Evolutionary conservation across 768 basidiomycete genomes (phyloP), one percentile per base, ranked within the genome.

Genomic region (Crassisporium funariophilum): DNA sequence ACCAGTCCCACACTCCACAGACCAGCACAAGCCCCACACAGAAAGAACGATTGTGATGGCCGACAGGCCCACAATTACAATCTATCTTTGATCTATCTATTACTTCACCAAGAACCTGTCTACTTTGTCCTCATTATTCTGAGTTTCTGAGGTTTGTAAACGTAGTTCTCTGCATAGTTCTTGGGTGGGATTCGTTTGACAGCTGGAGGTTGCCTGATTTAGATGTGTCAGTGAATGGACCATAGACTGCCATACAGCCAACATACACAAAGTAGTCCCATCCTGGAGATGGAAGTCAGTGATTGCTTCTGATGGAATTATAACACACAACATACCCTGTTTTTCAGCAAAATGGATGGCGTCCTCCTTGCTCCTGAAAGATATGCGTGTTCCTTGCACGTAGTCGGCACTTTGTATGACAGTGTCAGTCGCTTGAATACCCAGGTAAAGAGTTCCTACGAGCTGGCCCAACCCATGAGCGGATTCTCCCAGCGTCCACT

Each of bases 401-500:
- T 97, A 98, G 68, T 98, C 94, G 47, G 92, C 94, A 53, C 91
- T 92, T 0, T 24, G 31, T 27, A 44, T 23, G 15, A 35, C 53
- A 41, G 39, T n/a, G 43, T 38, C 39, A 43, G 31, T 42, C 11
- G 16, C 10, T 20, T 13, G n/a, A 19, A 10, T 41, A 11, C 17
- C 5, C 23, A 17, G 16, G 6, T 22, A 41, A 2, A 16, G 27
- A 19, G 10, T 13, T 46, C n/a, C 69, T 64, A 95, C 89, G 92
- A 93, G 73, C 86, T 90, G 0, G 94, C 95, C 76, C 81, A 99
- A 35, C 95, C 95, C 91, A 98, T 99, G 55, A 99, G 66, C 4
- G 92, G 91, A 62, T 98, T 99, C 77, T 98, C 94, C 95, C 95
- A 99, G 41, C 95, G 79, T 10, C 91, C 93, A 21, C 80, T 84